phyloP scores from a whole-genome alignment of 2,329 filamentous ascomycete genomes.

The Colletotrichum nymphaeae region DNA sequence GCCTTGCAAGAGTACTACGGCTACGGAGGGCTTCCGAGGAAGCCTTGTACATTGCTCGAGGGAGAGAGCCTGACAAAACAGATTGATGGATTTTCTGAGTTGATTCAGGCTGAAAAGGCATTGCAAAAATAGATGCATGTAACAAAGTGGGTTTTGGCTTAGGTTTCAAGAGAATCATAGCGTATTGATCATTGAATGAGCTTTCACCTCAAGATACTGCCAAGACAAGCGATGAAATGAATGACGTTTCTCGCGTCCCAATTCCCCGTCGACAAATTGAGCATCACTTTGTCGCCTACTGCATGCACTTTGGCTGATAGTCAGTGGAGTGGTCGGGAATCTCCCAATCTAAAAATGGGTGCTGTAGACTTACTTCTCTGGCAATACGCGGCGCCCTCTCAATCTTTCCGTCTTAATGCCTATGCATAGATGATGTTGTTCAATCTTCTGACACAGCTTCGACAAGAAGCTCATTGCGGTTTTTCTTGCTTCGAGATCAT shows the following conservation, averaged over 20 bases:
- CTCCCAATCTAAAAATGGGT: no score
- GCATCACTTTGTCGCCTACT: no score
- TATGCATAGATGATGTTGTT: no score
- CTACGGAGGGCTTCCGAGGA: constrained; percentile 71
- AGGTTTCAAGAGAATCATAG: background rate
- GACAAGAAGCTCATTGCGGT: background rate
- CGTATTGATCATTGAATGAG: background rate
- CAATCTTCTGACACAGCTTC: no score
- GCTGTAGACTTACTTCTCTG: no score
- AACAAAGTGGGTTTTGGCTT: background rate
- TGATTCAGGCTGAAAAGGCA: constrained; percentile 41
- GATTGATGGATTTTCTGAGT: constrained; percentile 42
- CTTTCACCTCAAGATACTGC: background rate
- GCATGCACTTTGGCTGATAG: no score
- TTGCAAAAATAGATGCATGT: constrained; percentile 5
- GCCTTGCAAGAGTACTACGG: constrained; percentile 71
- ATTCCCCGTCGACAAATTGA: no score
- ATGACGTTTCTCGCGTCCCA: background rate
- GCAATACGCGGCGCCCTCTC: no score
- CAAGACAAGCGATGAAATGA: background rate
- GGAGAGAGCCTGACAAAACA: constrained; percentile 41
- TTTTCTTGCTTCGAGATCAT: background rate
- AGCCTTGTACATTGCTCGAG: constrained; percentile 53
- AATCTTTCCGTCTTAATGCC: no score
- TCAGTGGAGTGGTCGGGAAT: no score